Base-by-base conservation (phyloP, 179 eudicot species). In the Spinacia oleracea region DNA sequence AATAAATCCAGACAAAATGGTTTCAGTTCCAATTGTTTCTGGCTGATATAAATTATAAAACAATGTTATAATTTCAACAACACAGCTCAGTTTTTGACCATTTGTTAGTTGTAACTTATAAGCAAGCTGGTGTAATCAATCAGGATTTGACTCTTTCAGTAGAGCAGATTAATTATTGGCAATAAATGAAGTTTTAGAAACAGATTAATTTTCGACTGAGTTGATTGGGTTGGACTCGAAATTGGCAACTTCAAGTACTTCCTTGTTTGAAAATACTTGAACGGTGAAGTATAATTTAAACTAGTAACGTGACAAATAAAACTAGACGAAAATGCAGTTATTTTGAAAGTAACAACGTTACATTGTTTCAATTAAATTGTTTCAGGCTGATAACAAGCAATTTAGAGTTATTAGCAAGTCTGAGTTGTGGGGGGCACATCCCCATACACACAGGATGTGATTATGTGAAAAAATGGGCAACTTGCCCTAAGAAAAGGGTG, bases 51-150 rank as follows among this genome's bases (percentile, higher is more conserved):
- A 51, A 20, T 51, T 9, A 45, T 45, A 51, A 11, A 42, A 71
- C 48, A 59, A 42, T 69, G 50, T 43, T 21, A 78, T 70, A 25
- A 70, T 71, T 71, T 71, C 29, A 5, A 27, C 62, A 78, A 23
- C 74, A 78, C 40, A 72, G 35, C 51, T 72, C 72, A 72, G 15
- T 72, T 40, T 46, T 74, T 65, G 66, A 79, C 82, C 56, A 65
- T 65, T 25, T 66, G 16, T 53, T 73, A 65, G 48, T 56, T 40
- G 14, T 16, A 16, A 9, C 11, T 15, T 12, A 66, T 25, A 34
- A 12, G 69, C 59, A 40, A 31, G 62, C 4, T 50, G 70, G 45
- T 45, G 31, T 46, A 32, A 20, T 51, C 18, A 8, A 7, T 72
- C n/a, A 32, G 43, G 25, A 10, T 72, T 72, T 50, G 75, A 50